A percentile compares a stretch with the other conserved stretches of the same genome.
These are phyloP conservation scores for Filosporella fistucella DNA, from an alignment of 495 filamentous ascomycete species.

Conservation along the genomic window DNA sequence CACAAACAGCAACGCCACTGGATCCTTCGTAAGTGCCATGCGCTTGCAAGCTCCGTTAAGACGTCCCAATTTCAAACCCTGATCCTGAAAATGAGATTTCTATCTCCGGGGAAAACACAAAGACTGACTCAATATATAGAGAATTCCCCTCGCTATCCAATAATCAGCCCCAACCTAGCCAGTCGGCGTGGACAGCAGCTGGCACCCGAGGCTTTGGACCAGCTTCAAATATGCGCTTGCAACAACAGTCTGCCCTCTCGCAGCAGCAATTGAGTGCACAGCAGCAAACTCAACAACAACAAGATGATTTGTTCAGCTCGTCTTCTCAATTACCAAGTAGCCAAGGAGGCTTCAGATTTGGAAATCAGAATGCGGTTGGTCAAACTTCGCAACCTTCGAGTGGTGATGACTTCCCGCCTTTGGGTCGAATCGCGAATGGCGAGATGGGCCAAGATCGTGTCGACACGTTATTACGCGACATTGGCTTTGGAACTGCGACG, in stretches of 20 bases:
- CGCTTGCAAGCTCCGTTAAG: not conserved
- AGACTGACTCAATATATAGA: slow-evolving; percentile 36
- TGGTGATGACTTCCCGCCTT: slow-evolving; percentile 80
- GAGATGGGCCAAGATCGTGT: slow-evolving; percentile 68
- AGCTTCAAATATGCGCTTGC: slow-evolving; percentile 58
- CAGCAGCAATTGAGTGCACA: slow-evolving; percentile 47
- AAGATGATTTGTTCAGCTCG: slow-evolving; percentile 55
- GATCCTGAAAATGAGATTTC: not conserved
- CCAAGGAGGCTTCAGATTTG: slow-evolving; percentile 57
- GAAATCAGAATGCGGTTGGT: slow-evolving; percentile 43
- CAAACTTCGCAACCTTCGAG: slow-evolving; percentile 63
- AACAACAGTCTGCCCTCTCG: slow-evolving; percentile 37
- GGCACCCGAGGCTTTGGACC: slow-evolving; percentile 41
- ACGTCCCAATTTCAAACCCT: not conserved
- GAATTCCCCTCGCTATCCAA: slow-evolving; percentile 83
- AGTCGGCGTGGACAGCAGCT: slow-evolving; percentile 58
- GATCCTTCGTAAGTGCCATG: slow-evolving; percentile 71
- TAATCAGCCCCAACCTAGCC: slow-evolving; percentile 53
- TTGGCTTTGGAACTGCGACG: slow-evolving; percentile 56
- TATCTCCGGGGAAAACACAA: not conserved
- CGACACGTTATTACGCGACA: slow-evolving; percentile 57
- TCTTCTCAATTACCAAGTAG: slow-evolving; percentile 47
- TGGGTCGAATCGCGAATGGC: slow-evolving; percentile 64
- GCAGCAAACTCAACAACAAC: slow-evolving; percentile 47
- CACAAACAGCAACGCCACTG: slow-evolving; percentile 68